A percentile compares a stretch with the other conserved stretches of the same genome.
Conservation (phyloP, 495 filamentous ascomycete species). For the Podospora conica region DNA sequence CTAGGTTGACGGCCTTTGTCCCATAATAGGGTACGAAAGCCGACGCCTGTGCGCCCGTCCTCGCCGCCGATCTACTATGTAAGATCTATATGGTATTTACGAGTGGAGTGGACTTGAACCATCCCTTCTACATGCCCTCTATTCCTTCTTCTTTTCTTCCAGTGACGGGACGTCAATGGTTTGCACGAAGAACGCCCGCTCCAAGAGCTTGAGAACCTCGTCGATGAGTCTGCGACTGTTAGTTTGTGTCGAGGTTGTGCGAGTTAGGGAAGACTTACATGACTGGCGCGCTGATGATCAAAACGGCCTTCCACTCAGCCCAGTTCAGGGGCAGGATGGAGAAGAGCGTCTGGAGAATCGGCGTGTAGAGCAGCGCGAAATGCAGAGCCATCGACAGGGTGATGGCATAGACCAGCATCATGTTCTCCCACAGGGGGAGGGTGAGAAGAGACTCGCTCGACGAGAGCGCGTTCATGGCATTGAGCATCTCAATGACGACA, state of each 20-base stretch:
- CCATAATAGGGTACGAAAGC: not conserved
- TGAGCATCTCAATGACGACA: conserved; percentile 99
- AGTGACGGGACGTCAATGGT: conserved; percentile 21
- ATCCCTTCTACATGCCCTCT: not conserved
- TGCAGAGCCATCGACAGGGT: conserved; percentile 91
- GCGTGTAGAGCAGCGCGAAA: conserved; percentile 89
- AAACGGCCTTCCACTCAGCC: conserved; percentile 90
- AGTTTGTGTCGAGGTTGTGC: conserved; percentile 18
- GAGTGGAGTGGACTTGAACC: not conserved
- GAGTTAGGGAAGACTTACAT: conserved; percentile 58
- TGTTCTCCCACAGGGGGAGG: conserved; percentile 91
- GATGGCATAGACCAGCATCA: conserved; percentile 95
- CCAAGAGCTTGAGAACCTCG: conserved; percentile 76
- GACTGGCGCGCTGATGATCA: conserved; percentile 84
- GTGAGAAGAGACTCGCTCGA: conserved; percentile 92
- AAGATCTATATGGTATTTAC: conserved; percentile 19
- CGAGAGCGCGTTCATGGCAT: conserved; percentile 97
- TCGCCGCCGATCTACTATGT: conserved; percentile 9
- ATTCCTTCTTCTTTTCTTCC: conserved; percentile 41
- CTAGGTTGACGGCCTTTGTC: not conserved
- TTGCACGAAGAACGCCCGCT: conserved; percentile 57
- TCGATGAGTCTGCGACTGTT: conserved; percentile 68
- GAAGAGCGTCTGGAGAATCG: conserved; percentile 83
- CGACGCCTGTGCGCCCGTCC: not conserved
- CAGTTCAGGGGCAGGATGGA: conserved; percentile 82